A percentile compares a stretch with the other conserved stretches of the same genome.
These are phyloP conservation scores for Fusarium circinatum DNA, from an alignment of 2,329 filamentous ascomycete genomes.

Conservation along the genomic window DNA sequence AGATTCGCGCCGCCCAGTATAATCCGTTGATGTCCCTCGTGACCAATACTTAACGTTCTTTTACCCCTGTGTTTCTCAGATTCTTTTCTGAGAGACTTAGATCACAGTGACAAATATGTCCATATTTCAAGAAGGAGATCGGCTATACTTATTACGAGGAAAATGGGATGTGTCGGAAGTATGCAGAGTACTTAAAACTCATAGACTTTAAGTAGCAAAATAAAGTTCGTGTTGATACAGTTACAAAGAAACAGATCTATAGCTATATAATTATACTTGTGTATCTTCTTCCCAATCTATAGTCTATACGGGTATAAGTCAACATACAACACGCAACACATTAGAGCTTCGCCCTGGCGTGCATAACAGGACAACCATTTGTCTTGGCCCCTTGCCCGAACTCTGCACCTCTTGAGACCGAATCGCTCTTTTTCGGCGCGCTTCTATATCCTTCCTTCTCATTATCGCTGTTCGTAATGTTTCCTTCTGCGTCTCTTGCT, in stretches of 20 bases:
- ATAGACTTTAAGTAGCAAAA: too few relatives aligned
- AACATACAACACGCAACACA: neutral
- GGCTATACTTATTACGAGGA: too few relatives aligned
- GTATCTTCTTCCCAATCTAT: neutral
- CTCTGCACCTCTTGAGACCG: neutral
- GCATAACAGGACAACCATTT: neutral
- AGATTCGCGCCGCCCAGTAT: neutral
- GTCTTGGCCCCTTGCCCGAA: neutral
- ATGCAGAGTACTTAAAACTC: too few relatives aligned
- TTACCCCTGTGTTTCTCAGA: too few relatives aligned
- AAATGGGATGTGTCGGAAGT: too few relatives aligned
- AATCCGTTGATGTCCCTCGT: neutral
- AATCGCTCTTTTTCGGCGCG: conserved; percentile 9
- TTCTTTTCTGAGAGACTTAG: too few relatives aligned
- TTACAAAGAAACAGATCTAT: neutral
- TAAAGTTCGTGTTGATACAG: too few relatives aligned
- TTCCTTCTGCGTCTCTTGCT: neutral
- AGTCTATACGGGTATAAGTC: neutral
- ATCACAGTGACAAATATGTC: too few relatives aligned
- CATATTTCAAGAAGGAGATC: too few relatives aligned
- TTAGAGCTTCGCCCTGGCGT: neutral
- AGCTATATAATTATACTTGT: neutral
- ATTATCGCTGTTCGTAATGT: neutral
- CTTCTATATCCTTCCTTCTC: neutral
- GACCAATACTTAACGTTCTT: too few relatives aligned